phyloP scores from a whole-genome alignment of 768 basidiomycete genomes.

The Piloderma croceum region DNA sequence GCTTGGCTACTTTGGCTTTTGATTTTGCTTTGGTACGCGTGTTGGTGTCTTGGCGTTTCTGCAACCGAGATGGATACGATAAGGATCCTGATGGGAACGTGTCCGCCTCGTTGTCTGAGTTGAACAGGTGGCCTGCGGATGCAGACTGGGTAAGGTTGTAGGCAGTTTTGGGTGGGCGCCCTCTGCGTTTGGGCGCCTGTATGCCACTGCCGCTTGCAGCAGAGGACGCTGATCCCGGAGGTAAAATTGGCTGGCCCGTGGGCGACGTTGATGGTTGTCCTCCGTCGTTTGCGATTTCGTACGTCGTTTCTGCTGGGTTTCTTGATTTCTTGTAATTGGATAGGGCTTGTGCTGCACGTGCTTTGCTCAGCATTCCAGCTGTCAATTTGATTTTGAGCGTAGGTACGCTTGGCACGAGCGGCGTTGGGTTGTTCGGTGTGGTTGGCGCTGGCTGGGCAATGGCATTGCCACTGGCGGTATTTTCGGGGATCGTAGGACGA shows the following conservation, averaged over 20 bases:
- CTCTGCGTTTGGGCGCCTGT: background rate
- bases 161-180: background rate
- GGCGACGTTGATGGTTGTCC: constrained; percentile 17
- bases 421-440: constrained; percentile 32
- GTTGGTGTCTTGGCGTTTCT: background rate
- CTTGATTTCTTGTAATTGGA: constrained; percentile 26
- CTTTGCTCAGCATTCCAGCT: constrained; percentile 45
- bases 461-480: constrained; percentile 16
- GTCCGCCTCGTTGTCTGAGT: too few relatives aligned
- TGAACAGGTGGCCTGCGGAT: too few relatives aligned
- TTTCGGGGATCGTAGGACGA: constrained; percentile 25
- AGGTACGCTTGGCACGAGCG: constrained; percentile 25
- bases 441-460: constrained; percentile 34
- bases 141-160: too few relatives aligned
- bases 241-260: constrained; percentile 14
- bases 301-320: constrained; percentile 30
- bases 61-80: constrained; percentile 16
- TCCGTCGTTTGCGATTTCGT: constrained; percentile 35
- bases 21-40: constrained; percentile 5
- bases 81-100: too few relatives aligned
- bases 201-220: background rate
- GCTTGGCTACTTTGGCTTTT: constrained; percentile 30
- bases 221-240: constrained; percentile 12
- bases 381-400: constrained; percentile 73
- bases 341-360: constrained; percentile 20